Base-by-base conservation (phyloP, 1,284 basidiomycete genomes). In the Ganoderma resinaceum region DNA sequence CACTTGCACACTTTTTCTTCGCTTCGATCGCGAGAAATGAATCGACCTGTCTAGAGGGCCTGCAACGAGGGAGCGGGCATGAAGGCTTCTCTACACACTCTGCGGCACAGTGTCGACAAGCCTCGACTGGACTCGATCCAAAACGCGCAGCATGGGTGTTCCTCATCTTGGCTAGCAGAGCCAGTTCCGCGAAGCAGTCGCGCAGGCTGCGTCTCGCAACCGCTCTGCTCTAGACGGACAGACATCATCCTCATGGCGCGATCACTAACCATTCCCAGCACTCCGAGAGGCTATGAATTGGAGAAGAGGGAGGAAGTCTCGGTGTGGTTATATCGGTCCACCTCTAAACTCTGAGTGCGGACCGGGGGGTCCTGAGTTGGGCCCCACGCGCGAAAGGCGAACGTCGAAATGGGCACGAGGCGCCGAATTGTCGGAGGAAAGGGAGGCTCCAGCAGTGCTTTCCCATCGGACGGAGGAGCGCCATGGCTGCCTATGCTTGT, bases 271-370 rank as follows among this genome's bases (percentile, higher is more conserved):
- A 60, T 38, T 60, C 58, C 58, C 37, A 60, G 55, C 31, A 20
- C 55, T 58, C 33, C 37, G 37, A 37, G 37, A 38, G 23, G 31
- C 16, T 37, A 16, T 60, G 58, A 60, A 60, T 40, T 11, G 23
- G 37, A 26, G 23, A 40, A 26, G 58, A 26, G 33, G 29, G 8
- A 20, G 52, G 26, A 53, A 53, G 23, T 53, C 29, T 55, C 52
- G 35, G 58, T 40, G 35, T 60, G 58, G 58, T 60, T 60, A 60
- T 60, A 37, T 60, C 58, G 37, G 52, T 40, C n/a, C 58, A 60
- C 58, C 58, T 60, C 58, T 60, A 60, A 60, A 60, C 58, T 38
- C 23, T 60, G 37, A 35, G 35, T 60, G 37, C 58, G 58, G 58
- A 60, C 58, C 58, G 58, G 58, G 18, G 16, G 14, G 6, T 42